Evolutionary conservation across 495 filamentous ascomycete genomes (phyloP), one percentile per base, ranked within the genome.

Genomic region (Tirmania nivea): DNA sequence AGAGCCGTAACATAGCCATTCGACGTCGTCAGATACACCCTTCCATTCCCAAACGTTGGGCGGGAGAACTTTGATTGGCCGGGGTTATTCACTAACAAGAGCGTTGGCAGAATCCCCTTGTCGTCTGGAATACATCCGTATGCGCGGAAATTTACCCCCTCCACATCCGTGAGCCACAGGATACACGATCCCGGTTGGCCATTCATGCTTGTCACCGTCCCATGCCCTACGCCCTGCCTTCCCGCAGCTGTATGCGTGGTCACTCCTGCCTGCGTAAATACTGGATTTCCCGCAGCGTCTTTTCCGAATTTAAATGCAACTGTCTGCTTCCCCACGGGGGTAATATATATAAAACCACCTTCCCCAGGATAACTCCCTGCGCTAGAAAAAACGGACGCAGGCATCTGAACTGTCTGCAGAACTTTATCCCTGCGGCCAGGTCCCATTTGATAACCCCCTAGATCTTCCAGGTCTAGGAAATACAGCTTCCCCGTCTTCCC

Each of bases 261-360:
- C 17, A 63, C 59, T 35, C 66, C 68, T 10, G 68, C 68, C 49
- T 69, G 64, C 5, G 64, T 61, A 49, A 69, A 69, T 9, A 62
- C 60, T 10, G 67, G 65, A 16, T 62, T 57, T 7, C 67, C 67
- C 20, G 55, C 54, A 2, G 54, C 52, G 36, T 60, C 63, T 47
- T 58, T 61, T 17, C 60, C 58, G 53, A 69, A 69, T 49, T 68
- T 67, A 55, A 67, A 69, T 3, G 64, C 67, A 19, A 66, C 59
- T 8, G 63, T 68, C 34, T 60, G 59, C 50, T 63, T 57, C n/a
- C 67, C 61, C 8, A 69, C 65, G 2, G 68, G 63, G 6, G 66
- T 68, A 52, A 68, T 63, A 52, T 69, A 69, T 35, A 71, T 63
- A 53, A 69, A 71, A n/a, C 69, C 69, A 6, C 69, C 69, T 45